Conservation (phyloP, 345 rosid genomes). For the Pelargonium nanum region DNA sequence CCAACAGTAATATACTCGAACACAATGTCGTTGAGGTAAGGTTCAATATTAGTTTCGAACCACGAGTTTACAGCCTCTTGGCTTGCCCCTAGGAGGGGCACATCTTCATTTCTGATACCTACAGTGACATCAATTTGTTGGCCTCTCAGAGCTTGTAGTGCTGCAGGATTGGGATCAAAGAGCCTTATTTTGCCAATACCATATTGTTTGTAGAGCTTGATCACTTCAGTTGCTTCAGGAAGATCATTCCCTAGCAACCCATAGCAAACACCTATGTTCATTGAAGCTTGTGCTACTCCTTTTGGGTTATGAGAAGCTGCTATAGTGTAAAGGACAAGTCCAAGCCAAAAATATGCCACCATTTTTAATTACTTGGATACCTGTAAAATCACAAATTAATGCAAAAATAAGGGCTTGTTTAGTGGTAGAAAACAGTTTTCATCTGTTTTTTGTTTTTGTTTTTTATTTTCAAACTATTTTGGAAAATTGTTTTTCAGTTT, state of each 20-base stretch:
- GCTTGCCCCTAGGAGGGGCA: conserved; percentile 9
- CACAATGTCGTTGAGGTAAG: neutral
- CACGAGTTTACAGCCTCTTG: conserved; percentile 3
- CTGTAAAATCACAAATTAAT: too few relatives aligned
- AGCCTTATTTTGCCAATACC: conserved; percentile 7
- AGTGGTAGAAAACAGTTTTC: too few relatives aligned
- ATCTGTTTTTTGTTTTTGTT: too few relatives aligned
- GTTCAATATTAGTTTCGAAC: conserved; percentile 5
- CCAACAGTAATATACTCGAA: conserved; percentile 8
- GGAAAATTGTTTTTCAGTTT: too few relatives aligned
- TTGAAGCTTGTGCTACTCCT: neutral
- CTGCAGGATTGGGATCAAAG: conserved; percentile 9
- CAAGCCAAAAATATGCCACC: neutral
- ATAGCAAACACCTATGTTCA: conserved; percentile 14
- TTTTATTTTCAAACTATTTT: too few relatives aligned
- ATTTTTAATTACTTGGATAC: too few relatives aligned
- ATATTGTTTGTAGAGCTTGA: conserved; percentile 8
- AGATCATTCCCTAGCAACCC: conserved; percentile 7
- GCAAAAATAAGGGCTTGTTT: neutral
- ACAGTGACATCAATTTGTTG: neutral
- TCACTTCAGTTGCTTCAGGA: conserved; percentile 8
- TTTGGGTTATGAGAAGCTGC: neutral
- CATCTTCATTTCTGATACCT: conserved; percentile 9
- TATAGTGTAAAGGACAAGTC: neutral
- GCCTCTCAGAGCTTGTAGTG: conserved; percentile 10